Base-by-base conservation (phyloP, 805 yeast species). In the Suhomyces emberorum region DNA sequence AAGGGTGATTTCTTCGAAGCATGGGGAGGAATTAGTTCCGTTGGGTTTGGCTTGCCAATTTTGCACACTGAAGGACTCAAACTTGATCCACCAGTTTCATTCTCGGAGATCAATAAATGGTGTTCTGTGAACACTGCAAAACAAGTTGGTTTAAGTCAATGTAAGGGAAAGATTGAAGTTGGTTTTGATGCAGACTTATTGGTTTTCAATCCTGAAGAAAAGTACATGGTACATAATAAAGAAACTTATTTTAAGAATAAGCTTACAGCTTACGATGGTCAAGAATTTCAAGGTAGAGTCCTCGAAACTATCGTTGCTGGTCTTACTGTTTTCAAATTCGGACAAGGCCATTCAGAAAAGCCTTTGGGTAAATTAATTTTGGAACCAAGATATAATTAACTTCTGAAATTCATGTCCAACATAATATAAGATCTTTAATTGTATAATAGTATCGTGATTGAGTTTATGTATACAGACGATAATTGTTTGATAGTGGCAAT, bases 1-100 rank as follows among this genome's bases (percentile, higher is more conserved):
- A 70, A 77, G 41, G 96, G 96, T 27, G 95, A 89, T 55, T 89
- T 89, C 57, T 78, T 89, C 49, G 75, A 81, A 23, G 95, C 97
- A 2, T 89, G 98, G 98, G 98, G 97, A 23, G 98, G 98, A 7
- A 88, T 89, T 27, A 74, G 95, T 2, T 85, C 95, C 1, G 95
- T 89, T 21, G 98, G 98, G 0, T 76, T 91, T 27, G 97, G 97
- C 0, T 69, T 89, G 31, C 85, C 95, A 0, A 73, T 88, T 26
- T 60, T 89, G 34, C 83, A 77, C 72, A 86, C 96, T 1, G 88
- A 83, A 49, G 88, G 85, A 8, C 47, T 51, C 31, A 73, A 74
- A 48, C 59, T 79, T 42, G 48, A 63, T 3, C 76, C 77, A 1
- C 74, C 77, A 2, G 66, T 81, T 3, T 47, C 73, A 0, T 54